Evolutionary conservation across 2,329 filamentous ascomycete genomes (phyloP), one percentile per base, ranked within the genome.

Genomic region (Diplodia scrobiculata): DNA sequence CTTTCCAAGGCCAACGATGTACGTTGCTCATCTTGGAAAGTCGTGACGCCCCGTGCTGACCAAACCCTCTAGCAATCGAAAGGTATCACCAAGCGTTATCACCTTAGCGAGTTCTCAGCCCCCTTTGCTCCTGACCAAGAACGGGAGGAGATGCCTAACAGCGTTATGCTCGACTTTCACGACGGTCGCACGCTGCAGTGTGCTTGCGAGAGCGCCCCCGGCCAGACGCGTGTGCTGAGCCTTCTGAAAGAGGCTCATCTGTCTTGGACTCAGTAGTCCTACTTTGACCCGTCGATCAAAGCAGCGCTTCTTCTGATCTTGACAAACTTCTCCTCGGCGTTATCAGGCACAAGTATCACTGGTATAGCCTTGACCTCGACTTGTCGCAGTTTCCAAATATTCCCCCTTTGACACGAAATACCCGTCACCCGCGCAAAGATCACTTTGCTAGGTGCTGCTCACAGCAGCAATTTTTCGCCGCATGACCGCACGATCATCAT

Each of bases 91-190:
- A 93, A 93, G 79, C 87, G 89, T 68, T 98, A 92, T 76, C 91
- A 96, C 74, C 83, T 99, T 66, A 88, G 86, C 70, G 92, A 97
- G 68, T 96, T 98, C 81, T 86, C 86, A 70, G 79, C 82, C 48
- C 93, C 93, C 0, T 91, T 89, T 71, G 83, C 91, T 17, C 95
- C 95, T 0, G 94, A 98, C 76, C 89, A 96, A 67, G 95, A 98
- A 74, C 83, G 91, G 70, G 91, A 97, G 79, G 95, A 99, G 80
- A 83, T 99, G 63, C 92, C 94, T 2, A 91, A 97, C 79, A 97
- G 92, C 73, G 85, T 90, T 45, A 75, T 89, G 32, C 79, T 89
- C 38, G 86, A 89, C 70, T 86, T 89, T 68, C 74, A 82, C 27
- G 85, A 88, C 70, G 86, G 86, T 25, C 83, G 84, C 45, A 85